A percentile compares a stretch with the other conserved stretches of the same genome.
phyloP scores from a whole-genome alignment of 495 filamentous ascomycete genomes.

The Talaromyces nanjingensis region DNA sequence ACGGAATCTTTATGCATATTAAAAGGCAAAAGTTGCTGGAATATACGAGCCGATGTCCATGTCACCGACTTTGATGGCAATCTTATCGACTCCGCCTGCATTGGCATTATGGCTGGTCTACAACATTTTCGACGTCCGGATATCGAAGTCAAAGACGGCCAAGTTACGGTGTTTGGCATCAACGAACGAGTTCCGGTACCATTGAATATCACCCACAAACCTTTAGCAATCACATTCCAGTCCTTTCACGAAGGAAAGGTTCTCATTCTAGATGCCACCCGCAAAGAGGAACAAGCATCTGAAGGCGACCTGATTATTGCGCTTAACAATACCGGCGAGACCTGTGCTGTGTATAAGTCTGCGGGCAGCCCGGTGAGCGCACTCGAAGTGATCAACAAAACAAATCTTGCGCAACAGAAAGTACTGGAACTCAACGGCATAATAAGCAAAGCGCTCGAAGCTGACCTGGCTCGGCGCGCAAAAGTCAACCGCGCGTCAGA shows the following conservation, averaged over 20 bases:
- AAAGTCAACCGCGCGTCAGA: conserved; percentile 68
- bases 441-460: conserved; percentile 63
- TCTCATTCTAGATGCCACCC: conserved; percentile 68
- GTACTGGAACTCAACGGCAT: conserved; percentile 69
- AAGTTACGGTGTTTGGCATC: conserved; percentile 70
- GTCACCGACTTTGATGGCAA: conserved; percentile 84
- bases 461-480: conserved; percentile 69
- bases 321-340: conserved; percentile 81
- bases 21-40: conserved; percentile 84
- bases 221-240: conserved; percentile 79
- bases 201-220: conserved; percentile 81
- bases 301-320: conserved; percentile 80
- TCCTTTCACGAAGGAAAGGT: conserved; percentile 65
- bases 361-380: conserved; percentile 77
- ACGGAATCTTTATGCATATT: conserved; percentile 93
- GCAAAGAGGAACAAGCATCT: conserved; percentile 78
- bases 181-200: conserved; percentile 87
- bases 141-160: conserved; percentile 72
- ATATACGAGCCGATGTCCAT: conserved; percentile 81
- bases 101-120: conserved; percentile 79
- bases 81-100: conserved; percentile 75
- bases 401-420: conserved; percentile 61
- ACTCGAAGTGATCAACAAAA: conserved; percentile 62
- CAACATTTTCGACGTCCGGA: conserved; percentile 87
- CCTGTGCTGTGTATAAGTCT: conserved; percentile 85